Base-by-base conservation (phyloP, 371 early-diverging fungal genomes). In the Conidiobolus incongruus region DNA sequence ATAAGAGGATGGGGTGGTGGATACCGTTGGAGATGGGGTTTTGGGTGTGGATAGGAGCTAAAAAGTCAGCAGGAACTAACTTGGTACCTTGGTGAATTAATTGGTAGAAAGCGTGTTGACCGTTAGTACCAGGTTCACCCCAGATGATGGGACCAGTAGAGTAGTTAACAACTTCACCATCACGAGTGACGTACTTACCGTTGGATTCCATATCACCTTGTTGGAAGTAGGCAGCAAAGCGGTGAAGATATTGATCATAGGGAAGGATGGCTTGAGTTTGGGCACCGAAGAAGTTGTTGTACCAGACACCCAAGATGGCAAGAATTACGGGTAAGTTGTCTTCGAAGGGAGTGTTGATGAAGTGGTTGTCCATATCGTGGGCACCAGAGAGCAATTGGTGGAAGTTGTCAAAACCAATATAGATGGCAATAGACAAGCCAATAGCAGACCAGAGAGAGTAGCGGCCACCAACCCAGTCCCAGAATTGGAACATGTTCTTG, bases 401-500 rank as follows among this genome's bases (percentile, higher is more conserved):
- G 65, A 97, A 99, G 73, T 93, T 88, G 46, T 92, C 85, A 52
- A 70, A 92, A 38, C 99, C 98, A 51, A 99, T 70, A 61, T 77
- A 82, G 47, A 96, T 77, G 30, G 81, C 79, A 54, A 98, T 96
- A 15, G 92, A 88, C 41, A 99, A 72, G 35, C 98, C 97, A 49
- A 95, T 95, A 35, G 97, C 93, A n/a, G 38, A 47, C 99, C 99
- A 99, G 32, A 98, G 75, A 38, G 95, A 95, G 72, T 96, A 99
- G 46, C 99, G 81, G 34, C 99, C 99, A 54, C 99, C 98, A 44
- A 98, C 97, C 90, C 91, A 98, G 64, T 99, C 99, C 97, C 97
- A 97, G 77, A 99, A 97, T 60, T 81, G 80, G 75, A 99, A 95
- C 85, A 96, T 91, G 68, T 93, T 94, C 52, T 73, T 67, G 29